Evolutionary conservation across 805 yeast species (phyloP), one percentile per base, ranked within the genome.

Genomic region (Starmerella vaccinii): DNA sequence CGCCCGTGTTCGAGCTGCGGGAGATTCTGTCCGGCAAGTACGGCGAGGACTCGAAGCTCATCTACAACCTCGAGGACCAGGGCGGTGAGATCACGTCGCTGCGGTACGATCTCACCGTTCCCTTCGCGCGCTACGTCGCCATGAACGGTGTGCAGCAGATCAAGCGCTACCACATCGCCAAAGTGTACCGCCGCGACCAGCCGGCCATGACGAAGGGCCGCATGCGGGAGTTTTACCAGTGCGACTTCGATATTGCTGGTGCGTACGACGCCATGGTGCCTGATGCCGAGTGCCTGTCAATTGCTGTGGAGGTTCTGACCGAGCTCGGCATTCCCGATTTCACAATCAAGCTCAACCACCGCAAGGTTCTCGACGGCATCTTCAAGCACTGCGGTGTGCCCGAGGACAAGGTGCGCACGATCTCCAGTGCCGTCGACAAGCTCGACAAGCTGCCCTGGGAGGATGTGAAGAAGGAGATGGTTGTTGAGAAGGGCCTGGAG

Each of bases 171-270:
- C 99, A 92, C 71, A 86, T 92, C 57, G 98, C 99, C 60, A 92
- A 92, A 68, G 99, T 92, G 49, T 92, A 92, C 71, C 81, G 99
- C 73, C 84, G 99, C 71, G 99, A 92, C 67, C 99, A 92, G 70
- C 99, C 99, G 5, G 99, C 99, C 8, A 92, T 92, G 98, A 90
- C 97, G 47, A 92, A 92, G 70, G 99, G 99, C 55, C 80, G 99
- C 70, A 92, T 92, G 98, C 84, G 99, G 77, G 99, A 92, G 70
- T 92, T 92, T 64, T 92, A 92, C 69, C 99, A 92, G 71, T 92
- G 99, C 74, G 99, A 92, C 71, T 85, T 92, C 62, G 99, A 92
- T 68, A 74, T 92, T 63, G 99, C 99, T 21, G 99, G 99, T 48
- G 69, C 67, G 51, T 90, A 84, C 66, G 98, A 92, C 63, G 63